Evolutionary conservation across 768 basidiomycete genomes (phyloP), one percentile per base, ranked within the genome.

Genomic region (Macrolepiota fuliginosa): DNA sequence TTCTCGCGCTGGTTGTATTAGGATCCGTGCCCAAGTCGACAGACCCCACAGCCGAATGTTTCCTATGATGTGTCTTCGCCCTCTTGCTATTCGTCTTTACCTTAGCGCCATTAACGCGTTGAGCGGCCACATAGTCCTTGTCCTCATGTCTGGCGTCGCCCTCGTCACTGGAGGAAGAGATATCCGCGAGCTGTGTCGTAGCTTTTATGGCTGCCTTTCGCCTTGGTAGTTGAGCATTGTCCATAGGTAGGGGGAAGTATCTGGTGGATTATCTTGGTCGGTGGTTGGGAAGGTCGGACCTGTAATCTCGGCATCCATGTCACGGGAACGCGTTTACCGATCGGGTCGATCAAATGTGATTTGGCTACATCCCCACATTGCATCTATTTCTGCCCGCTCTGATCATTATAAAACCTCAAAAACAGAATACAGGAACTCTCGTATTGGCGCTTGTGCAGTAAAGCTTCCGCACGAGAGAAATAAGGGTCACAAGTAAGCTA

Each of bases 121-220:
- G 53, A 25, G 45, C 25, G 4, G 27, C 22, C 17, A 13, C 22
- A 49, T 53, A 46, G 22, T 45, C 59, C n/a, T 27, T 40, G 6
- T 4, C 35, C 9, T 54, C 42, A 9, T 54, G 27, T 15, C 46
- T 35, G 17, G 9, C 13, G 37, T 11, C 39, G 10, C 25, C 39
- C 1, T 29, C 50, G 25, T 53, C 58, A 24, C 52, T 50, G 4
- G 60, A 60, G 19, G 58, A 61, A 47, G 53, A 54, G 19, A 54
- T 25, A 47, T 61, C 60, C 10, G n/a, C 53, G 19, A 61, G 54
- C 19, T 49, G 53, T 47, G 45, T 39, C 17, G 53, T 47, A 9
- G 60, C 60, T 27, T 55, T 61, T 6, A 61, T 54, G 19, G 60
- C 53, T 25, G 60, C 60, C 15, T 29, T 37, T 9, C 60, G 60